Evolutionary conservation across 139 green algal genomes (phyloP), one percentile per base, ranked within the genome.

Genomic region (Pseudopediastrum boryanum): DNA sequence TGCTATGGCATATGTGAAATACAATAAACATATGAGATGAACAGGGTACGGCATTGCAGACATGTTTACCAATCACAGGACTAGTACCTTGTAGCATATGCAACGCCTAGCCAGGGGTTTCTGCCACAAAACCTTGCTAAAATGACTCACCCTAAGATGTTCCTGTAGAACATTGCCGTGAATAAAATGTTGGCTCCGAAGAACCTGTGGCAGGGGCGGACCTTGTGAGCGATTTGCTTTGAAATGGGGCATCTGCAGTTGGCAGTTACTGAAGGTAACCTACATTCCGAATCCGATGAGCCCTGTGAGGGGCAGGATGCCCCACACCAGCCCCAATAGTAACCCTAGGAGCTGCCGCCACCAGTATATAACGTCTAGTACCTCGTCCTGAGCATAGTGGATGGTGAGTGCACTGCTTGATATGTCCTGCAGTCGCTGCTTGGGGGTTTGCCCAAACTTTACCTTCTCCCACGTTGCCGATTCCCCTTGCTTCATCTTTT

Each of bases 391-490:
- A n/a, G 12, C n/a, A n/a, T n/a, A n/a, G n/a, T 56, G 12, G 46
- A 12, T n/a, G 13, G 46, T 56, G 46, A n/a, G 46, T 16, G 46
- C 46, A 16, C 46, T 12, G 13, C 13, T 56, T 12, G 13, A 56
- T 56, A 16, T 56, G 46, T 16, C 46, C 12, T 12, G 46, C 46
- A 16, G 46, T 8, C 23, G 16, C 67, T 63, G 9, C 64, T 50
- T 19, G 21, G 10, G 64, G 16, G 6, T 25, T 44, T 29, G 19
- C 27, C 16, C 21, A 8, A 27, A 23, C 16, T 42, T 16, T 31
- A 78, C 71, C 71, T 78, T 78, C 4, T 78, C 71, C 71, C 71
- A 78, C 3, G 41, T 63, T 2, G 71, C 71, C 42, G 52, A 3
- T 6, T 78, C 71, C 2, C 71, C 36, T 52, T 66, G 50, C 23